phyloP scores from a whole-genome alignment of 129 eudicot species.

The Logfia minima region DNA sequence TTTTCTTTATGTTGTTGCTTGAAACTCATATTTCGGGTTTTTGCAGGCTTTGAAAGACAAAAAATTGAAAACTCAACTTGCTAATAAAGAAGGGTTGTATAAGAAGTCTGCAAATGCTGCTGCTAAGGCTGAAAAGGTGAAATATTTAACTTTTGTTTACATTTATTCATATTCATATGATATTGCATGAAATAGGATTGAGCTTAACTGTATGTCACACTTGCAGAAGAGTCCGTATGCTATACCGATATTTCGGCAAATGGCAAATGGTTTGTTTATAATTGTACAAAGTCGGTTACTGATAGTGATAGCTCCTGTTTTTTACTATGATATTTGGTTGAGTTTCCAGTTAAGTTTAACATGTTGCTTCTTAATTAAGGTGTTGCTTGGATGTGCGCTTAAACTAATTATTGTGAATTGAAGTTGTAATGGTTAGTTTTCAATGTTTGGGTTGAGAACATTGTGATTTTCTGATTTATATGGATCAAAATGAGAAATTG shows the following conservation, averaged over 20 bases:
- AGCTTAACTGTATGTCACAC: background rate
- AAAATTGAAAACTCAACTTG: constrained; percentile 86
- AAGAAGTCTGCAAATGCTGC: constrained; percentile 76
- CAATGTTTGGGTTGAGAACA: background rate
- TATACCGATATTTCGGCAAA: background rate
- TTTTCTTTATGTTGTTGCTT: constrained; percentile 1
- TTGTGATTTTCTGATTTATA: background rate
- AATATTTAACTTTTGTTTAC: background rate
- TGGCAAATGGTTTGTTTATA: background rate
- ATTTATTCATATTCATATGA: background rate
- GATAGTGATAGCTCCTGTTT: background rate
- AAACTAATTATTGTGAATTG: background rate
- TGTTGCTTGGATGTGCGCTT: background rate
- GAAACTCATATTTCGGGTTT: background rate
- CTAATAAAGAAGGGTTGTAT: constrained; percentile 59
- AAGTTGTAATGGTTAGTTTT: background rate
- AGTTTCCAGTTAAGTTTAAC: background rate
- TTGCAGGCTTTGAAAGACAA: constrained; percentile 68
- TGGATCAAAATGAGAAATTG: background rate
- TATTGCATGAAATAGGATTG: background rate
- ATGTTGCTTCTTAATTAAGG: background rate
- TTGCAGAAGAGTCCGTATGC: background rate
- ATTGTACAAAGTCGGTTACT: background rate
- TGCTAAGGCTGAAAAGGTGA: constrained; percentile 78
- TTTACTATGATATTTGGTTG: background rate